Evolutionary conservation across 345 rosid species (phyloP).

Genomic region (Brassica incana): DNA sequence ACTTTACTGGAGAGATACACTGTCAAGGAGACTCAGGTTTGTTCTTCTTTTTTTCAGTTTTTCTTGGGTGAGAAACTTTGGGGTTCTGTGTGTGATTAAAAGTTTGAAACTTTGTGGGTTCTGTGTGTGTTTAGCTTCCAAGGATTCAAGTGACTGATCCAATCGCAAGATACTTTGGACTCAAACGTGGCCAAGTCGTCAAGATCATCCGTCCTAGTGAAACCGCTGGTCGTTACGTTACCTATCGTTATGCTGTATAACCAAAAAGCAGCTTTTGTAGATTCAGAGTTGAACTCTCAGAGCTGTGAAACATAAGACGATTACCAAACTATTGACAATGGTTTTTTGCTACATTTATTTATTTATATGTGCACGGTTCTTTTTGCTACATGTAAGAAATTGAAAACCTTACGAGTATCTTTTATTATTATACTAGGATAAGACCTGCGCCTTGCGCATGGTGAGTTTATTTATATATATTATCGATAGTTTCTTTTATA

Average conservation of each 20-base stretch:
- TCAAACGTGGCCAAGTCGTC: constrained; percentile 73
- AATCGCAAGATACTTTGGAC: constrained; percentile 63
- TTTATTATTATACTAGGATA: no score
- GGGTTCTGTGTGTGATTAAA: not conserved
- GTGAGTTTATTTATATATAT: no score
- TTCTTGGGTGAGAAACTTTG: not conserved
- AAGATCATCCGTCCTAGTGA: constrained; percentile 74
- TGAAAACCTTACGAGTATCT: no score
- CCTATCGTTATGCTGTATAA: constrained; percentile 65
- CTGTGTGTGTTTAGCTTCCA: constrained; percentile 47
- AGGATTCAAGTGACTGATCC: constrained; percentile 68
- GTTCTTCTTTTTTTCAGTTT: not conserved
- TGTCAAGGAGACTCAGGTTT: constrained; percentile 81
- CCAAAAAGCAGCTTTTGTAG: not conserved
- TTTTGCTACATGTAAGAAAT: no score
- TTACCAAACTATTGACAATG: constrained; percentile 4
- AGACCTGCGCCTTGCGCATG: no score
- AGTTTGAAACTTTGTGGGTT: constrained; percentile 9
- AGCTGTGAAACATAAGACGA: not conserved
- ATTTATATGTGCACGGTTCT: no score
- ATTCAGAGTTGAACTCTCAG: not conserved
- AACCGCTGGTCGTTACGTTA: constrained; percentile 71
- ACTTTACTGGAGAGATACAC: constrained; percentile 75
- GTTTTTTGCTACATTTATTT: no score
- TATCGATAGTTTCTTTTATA: no score